Evolutionary conservation across 2,329 filamentous ascomycete species (phyloP), one percentile per base, ranked within the genome.

Genomic region (Stachybotrys chartarum): DNA sequence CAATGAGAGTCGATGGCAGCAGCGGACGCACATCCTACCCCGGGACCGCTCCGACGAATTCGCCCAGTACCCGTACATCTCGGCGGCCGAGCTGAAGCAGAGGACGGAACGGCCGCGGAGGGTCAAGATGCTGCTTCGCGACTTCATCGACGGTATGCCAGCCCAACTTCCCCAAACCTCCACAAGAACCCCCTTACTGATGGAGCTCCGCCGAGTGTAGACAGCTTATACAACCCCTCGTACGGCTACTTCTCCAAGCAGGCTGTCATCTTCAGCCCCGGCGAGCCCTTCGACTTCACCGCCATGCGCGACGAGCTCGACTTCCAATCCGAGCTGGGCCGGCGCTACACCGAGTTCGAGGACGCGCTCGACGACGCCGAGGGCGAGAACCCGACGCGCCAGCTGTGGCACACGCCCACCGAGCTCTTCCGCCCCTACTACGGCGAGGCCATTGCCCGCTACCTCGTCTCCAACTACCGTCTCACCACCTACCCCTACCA

Each of bases 221-320:
- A 97, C 75, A 94, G 90, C 68, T 76, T 97, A 14, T 97, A 97
- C 70, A 97, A 97, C 68, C 91, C 91, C 0, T 81, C 90, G 62
- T 97, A 97, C 68, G 92, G 93, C 63, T 97, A 97, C 76, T 97
- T 97, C 72, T 92, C 91, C 54, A 96, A 96, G 66, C 91, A 96
- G 69, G 93, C 90, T 65, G 91, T 95, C 68, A 97, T 99, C 72
- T 99, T 99, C 77, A 90, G 85, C 39, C 91, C 93, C 11, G 91
- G 91, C 56, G 86, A 92, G 59, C 91, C 94, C 5, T 99, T 99
- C 74, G 79, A 94, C 66, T 99, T 99, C 77, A 84, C 82, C 63
- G 70, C 75, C 18, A 84, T 99, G 64, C 80, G 83, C 65, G 91
- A 97, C 72, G 93, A 96, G 66, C 83, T 89, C 51, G 86, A 90